Evolutionary conservation across 2,329 filamentous ascomycete species (phyloP).

Genomic region (Pseudogymnoascus sp.): DNA sequence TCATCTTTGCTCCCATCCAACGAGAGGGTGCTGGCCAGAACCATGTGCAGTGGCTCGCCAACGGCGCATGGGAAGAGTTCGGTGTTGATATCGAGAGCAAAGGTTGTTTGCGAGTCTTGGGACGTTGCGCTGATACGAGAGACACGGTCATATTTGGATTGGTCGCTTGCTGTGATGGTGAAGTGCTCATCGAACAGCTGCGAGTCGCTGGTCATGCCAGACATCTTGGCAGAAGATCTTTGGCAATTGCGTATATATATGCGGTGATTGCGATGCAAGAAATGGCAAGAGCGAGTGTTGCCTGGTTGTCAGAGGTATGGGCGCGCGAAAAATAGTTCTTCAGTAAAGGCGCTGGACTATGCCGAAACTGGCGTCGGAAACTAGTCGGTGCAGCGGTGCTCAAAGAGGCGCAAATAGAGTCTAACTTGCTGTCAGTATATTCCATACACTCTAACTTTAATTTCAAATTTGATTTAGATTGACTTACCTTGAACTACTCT

Average conservation of each 20-base stretch:
- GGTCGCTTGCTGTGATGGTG: constrained; percentile 71
- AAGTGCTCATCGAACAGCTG: constrained; percentile 93
- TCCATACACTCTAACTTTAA: background rate
- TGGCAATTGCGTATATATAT: background rate
- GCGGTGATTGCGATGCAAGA: background rate
- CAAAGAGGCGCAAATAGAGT: background rate
- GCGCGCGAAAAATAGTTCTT: constrained; percentile 4
- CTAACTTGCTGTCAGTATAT: background rate
- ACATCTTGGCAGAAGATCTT: constrained; percentile 1
- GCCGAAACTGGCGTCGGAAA: constrained; percentile 1
- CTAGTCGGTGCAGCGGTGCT: background rate
- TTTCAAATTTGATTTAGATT: background rate
- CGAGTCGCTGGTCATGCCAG: constrained; percentile 62
- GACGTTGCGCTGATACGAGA: constrained; percentile 76
- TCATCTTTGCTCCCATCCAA: constrained; percentile 80
- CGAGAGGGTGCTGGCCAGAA: constrained; percentile 77
- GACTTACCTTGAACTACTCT: constrained; percentile 2
- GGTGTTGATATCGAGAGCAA: constrained; percentile 88
- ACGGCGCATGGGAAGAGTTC: constrained; percentile 76
- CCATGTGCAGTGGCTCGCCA: constrained; percentile 72
- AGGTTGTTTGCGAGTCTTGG: constrained; percentile 64
- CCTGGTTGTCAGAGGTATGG: background rate
- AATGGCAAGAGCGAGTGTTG: background rate
- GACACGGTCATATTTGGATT: constrained; percentile 91
- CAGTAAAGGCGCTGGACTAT: background rate